Evolutionary conservation across 805 yeast genomes (phyloP), one percentile per base, ranked within the genome.

Genomic region (Hanseniaspora thailandica): DNA sequence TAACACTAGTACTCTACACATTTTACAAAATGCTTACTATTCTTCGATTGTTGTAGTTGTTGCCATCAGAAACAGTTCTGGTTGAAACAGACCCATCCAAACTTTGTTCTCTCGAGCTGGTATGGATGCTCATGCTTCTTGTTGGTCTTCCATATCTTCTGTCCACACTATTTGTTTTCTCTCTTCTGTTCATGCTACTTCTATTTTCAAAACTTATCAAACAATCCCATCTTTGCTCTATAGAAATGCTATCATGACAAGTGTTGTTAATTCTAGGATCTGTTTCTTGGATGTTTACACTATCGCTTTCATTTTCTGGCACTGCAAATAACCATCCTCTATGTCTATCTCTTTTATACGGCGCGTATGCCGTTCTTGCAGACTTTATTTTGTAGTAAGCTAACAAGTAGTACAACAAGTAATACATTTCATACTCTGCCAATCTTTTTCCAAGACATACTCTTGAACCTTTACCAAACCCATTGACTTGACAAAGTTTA

Each of bases 261-360:
- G 31, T 15, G n/a, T 47, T 47, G 15, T 47, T 47, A 8, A 47
- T 47, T 39, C 52, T 47, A 7, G 52, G 52, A 40, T 47, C 52
- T 17, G 41, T 19, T 23, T 39, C 52, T n/a, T 47, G 45, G 15
- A 38, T 28, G 12, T 26, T 41, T 5, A 41, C n/a, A n/a, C 41
- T 15, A 10, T n/a, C 10, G 8, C n/a, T 22, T 9, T 38, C 41
- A 38, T 7, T n/a, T 13, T 9, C 9, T 13, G 17, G 26, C 15
- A n/a, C 4, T 13, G 26, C 20, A 12, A 28, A 5, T 38, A 20
- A 7, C 26, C 33, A 20, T 10, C 13, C 26, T 28, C 15, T 28
- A 4, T 38, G 31, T 9, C n/a, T 20, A 3, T 23, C 25, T 4
- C 19, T 38, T 10, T 26, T 30, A n/a, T 9, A 9, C 3, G 39